Evolutionary conservation across 768 basidiomycete genomes (phyloP).

Genomic region (Suillus cothurnatus): DNA sequence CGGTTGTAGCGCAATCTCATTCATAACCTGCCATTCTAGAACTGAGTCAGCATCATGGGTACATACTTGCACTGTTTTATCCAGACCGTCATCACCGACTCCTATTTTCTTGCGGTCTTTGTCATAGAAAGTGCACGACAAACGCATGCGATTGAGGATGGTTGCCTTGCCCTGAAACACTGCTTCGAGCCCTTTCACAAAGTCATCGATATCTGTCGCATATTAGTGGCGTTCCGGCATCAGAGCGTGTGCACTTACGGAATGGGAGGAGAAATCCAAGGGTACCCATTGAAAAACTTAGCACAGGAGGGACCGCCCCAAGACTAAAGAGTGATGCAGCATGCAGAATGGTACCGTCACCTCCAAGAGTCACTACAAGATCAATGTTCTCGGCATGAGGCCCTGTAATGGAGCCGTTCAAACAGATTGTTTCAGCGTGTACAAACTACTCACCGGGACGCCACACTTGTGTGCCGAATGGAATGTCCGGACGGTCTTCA

Average conservation of each 20-base stretch:
- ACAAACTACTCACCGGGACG: constrained; percentile 49
- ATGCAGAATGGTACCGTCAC: constrained; percentile 94
- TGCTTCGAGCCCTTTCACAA: constrained; percentile 75
- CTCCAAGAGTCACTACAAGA: constrained; percentile 88
- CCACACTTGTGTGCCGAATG: constrained; percentile 67
- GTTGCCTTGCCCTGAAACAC: constrained; percentile 81
- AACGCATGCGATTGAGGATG: constrained; percentile 85
- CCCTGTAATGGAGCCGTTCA: constrained; percentile 30
- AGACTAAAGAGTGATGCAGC: constrained; percentile 88
- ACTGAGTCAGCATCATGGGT: constrained; percentile 8
- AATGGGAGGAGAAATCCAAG: constrained; percentile 93
- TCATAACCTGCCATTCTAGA: constrained; percentile 95
- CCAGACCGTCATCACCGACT: constrained; percentile 59
- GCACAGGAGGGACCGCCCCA: constrained; percentile 89
- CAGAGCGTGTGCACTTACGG: constrained; percentile 53
- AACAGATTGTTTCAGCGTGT: background rate
- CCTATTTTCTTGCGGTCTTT: constrained; percentile 57
- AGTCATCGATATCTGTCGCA: constrained; percentile 81
- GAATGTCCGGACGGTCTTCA: constrained; percentile 67
- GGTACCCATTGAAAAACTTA: constrained; percentile 72
- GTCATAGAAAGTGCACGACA: constrained; percentile 79
- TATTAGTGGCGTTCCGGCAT: background rate
- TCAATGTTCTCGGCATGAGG: constrained; percentile 67
- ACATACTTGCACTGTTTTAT: background rate
- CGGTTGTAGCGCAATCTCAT: constrained; percentile 94